Base-by-base conservation (phyloP, 2,329 filamentous ascomycete genomes). In the Penicillium aurantiogriseum region DNA sequence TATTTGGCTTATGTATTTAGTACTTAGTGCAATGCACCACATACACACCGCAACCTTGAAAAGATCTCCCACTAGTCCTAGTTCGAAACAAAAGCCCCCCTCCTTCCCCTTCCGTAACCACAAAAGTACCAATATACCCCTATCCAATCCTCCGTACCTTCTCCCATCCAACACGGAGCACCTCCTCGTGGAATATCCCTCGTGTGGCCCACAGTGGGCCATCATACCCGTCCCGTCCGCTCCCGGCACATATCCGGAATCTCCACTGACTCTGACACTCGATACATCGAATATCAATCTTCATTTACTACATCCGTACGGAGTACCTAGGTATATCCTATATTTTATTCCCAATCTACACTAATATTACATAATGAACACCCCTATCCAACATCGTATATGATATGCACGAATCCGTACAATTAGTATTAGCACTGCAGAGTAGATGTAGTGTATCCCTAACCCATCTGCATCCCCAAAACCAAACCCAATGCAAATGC, bases 1-100 rank as follows among this genome's bases (percentile, higher is more conserved):
- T 25, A 39, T 57, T 49, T 56, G 56, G 56, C 50, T 62, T 59
- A 36, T 66, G 58, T 65, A 57, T 54, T 52, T 64, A 63, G 38
- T 61, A 51, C 29, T 42, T 40, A 56, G 39, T 57, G 52, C 39
- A 51, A 44, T 43, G 49, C 49, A 44, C 38, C 27, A 35, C 9
- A 43, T 13, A 44, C 9, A 27, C 25, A 44, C 42, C 25, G 17
- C 42, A 19, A 44, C 9, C 42, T 11, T 39, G 36, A n/a, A 39
- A 19, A 38, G 11, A 3, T 9, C 42, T n/a, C 9, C 17, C 42
- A 19, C 43, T 29, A 45, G 43, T 29, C 25, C 45, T 29, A 45
- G 25, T 47, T 47, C n/a, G 4, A 23, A 47, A 33, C 44, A 33
- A 33, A 46, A 46, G 19, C 19, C 44, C 44, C 17, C 29, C 23